Conservation (phyloP, 208 protist species). For the Lotmaria passim region DNA sequence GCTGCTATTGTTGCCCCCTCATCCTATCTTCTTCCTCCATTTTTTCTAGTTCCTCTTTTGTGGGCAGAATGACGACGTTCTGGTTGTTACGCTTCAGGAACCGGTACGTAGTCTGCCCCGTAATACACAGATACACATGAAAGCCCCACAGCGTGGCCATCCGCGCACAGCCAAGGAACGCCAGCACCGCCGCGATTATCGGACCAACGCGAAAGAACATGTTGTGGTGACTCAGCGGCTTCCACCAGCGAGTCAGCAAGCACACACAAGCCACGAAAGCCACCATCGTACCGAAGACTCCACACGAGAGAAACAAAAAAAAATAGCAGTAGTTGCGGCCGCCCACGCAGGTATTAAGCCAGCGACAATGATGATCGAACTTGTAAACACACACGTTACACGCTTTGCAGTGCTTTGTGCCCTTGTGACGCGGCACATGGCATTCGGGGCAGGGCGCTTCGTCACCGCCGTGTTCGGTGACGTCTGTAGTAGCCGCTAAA, state of each 20-base stretch:
- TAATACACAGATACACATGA: conserved; percentile 63
- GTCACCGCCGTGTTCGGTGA: conserved; percentile 44
- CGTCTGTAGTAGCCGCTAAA: conserved; percentile 48
- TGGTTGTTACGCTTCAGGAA: conserved; percentile 33
- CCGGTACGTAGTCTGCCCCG: conserved; percentile 69
- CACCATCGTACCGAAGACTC: conserved; percentile 29
- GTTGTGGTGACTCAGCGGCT: conserved; percentile 42
- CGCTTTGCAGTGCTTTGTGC: conserved; percentile 87
- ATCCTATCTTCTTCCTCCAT: not conserved
- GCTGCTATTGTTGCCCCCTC: not conserved
- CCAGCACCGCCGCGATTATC: conserved; percentile 52
- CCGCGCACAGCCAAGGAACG: conserved; percentile 41
- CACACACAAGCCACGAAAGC: conserved; percentile 45
- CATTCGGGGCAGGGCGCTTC: conserved; percentile 66
- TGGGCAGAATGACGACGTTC: not conserved
- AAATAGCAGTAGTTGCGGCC: conserved; percentile 81
- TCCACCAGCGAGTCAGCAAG: conserved; percentile 66
- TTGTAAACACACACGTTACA: conserved; percentile 89
- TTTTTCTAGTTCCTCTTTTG: not conserved
- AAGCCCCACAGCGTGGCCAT: conserved; percentile 71
- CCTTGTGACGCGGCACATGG: conserved; percentile 32
- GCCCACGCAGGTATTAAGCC: conserved; percentile 92
- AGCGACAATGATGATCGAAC: conserved; percentile 94
- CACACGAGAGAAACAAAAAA: conserved; percentile 57
- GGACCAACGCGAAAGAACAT: conserved; percentile 70